Evolutionary conservation across 208 protist species (phyloP).

Genomic region (Acanthamoeba culbertsoni): DNA sequence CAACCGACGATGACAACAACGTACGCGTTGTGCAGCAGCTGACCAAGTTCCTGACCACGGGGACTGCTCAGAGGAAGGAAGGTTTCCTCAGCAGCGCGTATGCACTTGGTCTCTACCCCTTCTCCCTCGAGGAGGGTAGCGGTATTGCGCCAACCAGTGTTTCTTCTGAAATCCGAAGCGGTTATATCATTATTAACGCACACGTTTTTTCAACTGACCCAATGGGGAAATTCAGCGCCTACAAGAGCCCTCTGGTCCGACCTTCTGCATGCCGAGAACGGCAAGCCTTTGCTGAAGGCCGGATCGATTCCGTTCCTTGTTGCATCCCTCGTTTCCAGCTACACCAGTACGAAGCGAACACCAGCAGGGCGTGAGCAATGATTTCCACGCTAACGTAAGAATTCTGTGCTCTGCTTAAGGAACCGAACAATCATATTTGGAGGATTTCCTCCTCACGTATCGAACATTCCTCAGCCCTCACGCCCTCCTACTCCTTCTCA

Average conservation of each 20-base stretch:
- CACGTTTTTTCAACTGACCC: too few species aligned
- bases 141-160: too few species aligned
- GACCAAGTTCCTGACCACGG: background rate
- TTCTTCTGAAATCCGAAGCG: too few species aligned
- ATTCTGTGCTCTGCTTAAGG: too few species aligned
- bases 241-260: background rate
- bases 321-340: background rate
- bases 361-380: too few species aligned
- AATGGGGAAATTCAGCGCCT: too few species aligned
- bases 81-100: background rate
- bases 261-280: background rate
- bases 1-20: too few species aligned
- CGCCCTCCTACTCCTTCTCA: background rate
- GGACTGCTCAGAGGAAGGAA: background rate
- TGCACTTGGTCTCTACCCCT: background rate
- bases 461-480: constrained; percentile 10
- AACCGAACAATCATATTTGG: background rate
- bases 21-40: background rate
- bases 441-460: constrained; percentile 50
- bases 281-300: background rate
- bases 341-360: background rate
- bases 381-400: too few species aligned
- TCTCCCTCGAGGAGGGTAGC: background rate
- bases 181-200: too few species aligned
- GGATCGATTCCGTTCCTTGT: background rate